Conservation (phyloP, 192 early-diverging fungal genomes). For the Funneliformis geosporum region DNA sequence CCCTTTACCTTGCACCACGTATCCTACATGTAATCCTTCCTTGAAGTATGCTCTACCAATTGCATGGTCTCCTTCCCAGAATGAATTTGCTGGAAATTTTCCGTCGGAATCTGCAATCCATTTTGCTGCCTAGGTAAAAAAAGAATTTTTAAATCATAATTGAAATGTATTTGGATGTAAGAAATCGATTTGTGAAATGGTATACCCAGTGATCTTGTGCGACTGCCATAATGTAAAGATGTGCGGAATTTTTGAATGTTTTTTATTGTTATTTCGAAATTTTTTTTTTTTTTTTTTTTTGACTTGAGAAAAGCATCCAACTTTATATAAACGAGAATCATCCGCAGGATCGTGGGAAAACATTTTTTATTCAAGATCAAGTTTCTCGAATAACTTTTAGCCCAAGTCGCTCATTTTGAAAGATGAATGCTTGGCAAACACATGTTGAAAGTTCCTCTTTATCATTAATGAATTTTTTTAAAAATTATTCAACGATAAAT, state of each 20-base stretch:
- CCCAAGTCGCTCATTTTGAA: too few relatives aligned
- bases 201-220: constrained; percentile 12
- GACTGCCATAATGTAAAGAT: background rate
- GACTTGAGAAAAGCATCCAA: background rate
- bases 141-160: background rate
- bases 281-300: too few relatives aligned
- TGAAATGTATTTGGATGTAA: background rate
- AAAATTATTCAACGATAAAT: too few relatives aligned
- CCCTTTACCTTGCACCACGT: background rate
- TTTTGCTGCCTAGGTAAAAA: background rate
- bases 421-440: too few relatives aligned
- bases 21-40: background rate
- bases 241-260: too few relatives aligned
- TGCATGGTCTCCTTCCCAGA: background rate
- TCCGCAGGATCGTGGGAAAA: background rate
- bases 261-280: too few relatives aligned
- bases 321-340: background rate
- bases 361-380: too few relatives aligned
- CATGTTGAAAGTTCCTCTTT: too few relatives aligned
- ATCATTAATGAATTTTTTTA: too few relatives aligned
- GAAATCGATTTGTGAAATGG: too few relatives aligned
- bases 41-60: background rate
- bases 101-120: background rate
- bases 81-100: background rate
- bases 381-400: too few relatives aligned